phyloP scores from a whole-genome alignment of 306 rosid genomes.

The Rosa rugosa region DNA sequence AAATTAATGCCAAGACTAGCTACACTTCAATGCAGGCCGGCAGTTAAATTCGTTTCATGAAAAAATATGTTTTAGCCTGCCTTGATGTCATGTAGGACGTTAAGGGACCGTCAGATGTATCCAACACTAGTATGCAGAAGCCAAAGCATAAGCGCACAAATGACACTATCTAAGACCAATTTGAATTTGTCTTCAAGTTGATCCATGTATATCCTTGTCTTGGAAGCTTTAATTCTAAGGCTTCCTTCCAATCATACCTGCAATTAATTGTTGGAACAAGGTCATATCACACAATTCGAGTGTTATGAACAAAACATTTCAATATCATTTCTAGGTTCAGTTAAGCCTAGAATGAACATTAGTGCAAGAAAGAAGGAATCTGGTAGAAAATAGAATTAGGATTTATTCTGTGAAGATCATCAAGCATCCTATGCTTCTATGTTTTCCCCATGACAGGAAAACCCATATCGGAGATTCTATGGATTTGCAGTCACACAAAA shows the following conservation, averaged over 20 bases:
- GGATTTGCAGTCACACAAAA: too few relatives aligned
- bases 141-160: conserved; percentile 2
- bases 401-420: too few relatives aligned
- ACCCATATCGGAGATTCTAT: too few relatives aligned
- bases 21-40: neutral
- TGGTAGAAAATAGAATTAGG: too few relatives aligned
- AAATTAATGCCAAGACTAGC: neutral
- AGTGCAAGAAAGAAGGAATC: too few relatives aligned
- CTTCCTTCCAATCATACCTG: neutral
- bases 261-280: neutral
- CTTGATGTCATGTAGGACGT: neutral
- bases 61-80: neutral
- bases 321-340: too few relatives aligned
- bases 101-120: neutral
- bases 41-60: neutral
- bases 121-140: neutral
- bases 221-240: neutral
- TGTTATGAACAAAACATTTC: too few relatives aligned
- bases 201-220: neutral
- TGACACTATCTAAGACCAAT: neutral
- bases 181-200: neutral
- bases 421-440: too few relatives aligned
- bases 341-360: too few relatives aligned
- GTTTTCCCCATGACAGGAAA: too few relatives aligned
- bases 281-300: neutral